Conservation (phyloP, 1,284 basidiomycete genomes). For the Cryptococcus sp. region DNA sequence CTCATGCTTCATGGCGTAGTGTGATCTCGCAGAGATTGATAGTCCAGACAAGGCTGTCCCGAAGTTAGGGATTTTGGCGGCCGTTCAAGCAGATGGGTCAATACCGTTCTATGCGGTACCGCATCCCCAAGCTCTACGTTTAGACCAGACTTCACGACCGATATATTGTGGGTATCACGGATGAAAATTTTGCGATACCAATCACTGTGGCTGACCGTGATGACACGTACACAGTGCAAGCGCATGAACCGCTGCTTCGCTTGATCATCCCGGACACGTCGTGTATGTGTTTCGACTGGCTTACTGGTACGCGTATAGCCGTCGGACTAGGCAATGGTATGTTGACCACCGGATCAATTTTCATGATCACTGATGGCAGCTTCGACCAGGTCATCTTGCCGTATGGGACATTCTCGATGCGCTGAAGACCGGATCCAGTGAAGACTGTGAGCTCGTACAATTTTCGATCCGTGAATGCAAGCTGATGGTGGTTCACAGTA, state of each 20-base stretch:
- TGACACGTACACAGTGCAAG: conserved; percentile 47
- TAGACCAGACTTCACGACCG: conserved; percentile 20
- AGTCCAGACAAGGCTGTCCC: conserved; percentile 43
- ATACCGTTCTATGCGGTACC: conserved; percentile 74
- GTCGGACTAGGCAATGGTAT: conserved; percentile 79
- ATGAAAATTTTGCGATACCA: not conserved
- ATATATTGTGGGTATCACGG: conserved; percentile 36
- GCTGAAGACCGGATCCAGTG: conserved; percentile 20
- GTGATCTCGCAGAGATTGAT: conserved; percentile 6
- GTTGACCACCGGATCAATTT: conserved; percentile 10
- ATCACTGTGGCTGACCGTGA: not conserved
- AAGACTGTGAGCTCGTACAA: conserved; percentile 15
- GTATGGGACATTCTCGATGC: conserved; percentile 69
- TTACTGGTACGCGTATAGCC: conserved; percentile 74
- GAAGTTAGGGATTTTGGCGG: conserved; percentile 78
- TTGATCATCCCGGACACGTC: conserved; percentile 71
- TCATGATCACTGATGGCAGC: conserved; percentile 3
- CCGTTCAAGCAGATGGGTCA: conserved; percentile 79
- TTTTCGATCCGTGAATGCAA: too few relatives aligned
- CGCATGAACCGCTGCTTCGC: conserved; percentile 63
- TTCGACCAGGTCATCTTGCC: conserved; percentile 65
- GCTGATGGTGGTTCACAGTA: conserved; percentile 2
- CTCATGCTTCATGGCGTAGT: conserved; percentile 11
- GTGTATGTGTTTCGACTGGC: conserved; percentile 80
- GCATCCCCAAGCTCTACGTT: conserved; percentile 58